Evolutionary conservation across 306 rosid genomes (phyloP).

Genomic region (Begonia peltatifolia): DNA sequence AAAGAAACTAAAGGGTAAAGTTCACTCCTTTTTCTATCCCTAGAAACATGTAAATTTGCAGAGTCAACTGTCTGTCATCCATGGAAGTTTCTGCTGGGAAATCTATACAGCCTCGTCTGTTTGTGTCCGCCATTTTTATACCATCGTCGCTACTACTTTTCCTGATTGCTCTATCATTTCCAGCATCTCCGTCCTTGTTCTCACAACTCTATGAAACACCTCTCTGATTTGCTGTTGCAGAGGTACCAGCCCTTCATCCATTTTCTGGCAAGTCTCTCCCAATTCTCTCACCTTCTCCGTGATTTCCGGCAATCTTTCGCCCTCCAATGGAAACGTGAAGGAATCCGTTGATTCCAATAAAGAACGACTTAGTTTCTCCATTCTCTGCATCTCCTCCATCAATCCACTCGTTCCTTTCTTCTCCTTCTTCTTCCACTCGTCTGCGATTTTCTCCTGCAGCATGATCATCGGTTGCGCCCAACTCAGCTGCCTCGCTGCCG

Average conservation of each 20-base stretch:
- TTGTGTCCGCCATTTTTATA: constrained; percentile 12
- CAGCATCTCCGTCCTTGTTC: constrained; percentile 76
- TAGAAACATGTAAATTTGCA: no score
- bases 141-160: constrained; percentile 27
- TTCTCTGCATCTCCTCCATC: constrained; percentile 71
- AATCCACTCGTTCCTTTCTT: constrained; percentile 61
- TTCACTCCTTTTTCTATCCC: no score
- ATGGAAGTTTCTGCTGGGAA: no score
- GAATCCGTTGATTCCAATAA: constrained; percentile 53
- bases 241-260: constrained; percentile 85
- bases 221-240: constrained; percentile 82
- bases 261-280: constrained; percentile 47
- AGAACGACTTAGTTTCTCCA: constrained; percentile 53
- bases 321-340: constrained; percentile 48
- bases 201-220: constrained; percentile 66
- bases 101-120: no score
- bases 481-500: constrained; percentile 27
- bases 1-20: no score
- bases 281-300: constrained; percentile 46
- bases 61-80: no score
- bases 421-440: constrained; percentile 97
- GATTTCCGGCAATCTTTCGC: constrained; percentile 40
- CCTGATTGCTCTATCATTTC: constrained; percentile 54
- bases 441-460: constrained; percentile 71
- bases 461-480: constrained; percentile 72